Base-by-base conservation (phyloP, 1,284 basidiomycete species). In the Sparassis latifolia region DNA sequence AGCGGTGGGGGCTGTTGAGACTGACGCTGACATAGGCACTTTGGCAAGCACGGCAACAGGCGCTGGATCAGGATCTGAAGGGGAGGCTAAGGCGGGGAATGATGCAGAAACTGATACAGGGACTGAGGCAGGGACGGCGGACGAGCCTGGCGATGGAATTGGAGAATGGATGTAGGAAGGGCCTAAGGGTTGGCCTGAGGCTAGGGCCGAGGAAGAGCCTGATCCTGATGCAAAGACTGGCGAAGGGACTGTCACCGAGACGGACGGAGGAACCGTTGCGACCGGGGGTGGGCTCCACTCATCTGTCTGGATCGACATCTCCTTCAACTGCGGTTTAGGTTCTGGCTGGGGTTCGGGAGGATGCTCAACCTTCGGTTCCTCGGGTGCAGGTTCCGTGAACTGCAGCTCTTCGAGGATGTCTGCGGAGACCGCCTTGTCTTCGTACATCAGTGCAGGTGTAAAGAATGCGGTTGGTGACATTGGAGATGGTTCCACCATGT, bases 251-350 rank as follows among this genome's bases (percentile, higher is more conserved):
- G 69, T 48, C 9, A 48, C 55, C 9, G 68, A 54, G 1, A 62
- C 57, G 0, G 64, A 33, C 12, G 58, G 55, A 20, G 58, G 52
- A 45, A 50, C 33, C 5, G 76, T 39, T 12, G 69, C 59, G 20
- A 71, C 68, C 1, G 70, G 64, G 10, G 70, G 65, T 20, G 79
- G 76, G n/a, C 64, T 68, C 77, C 81, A 84, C 44, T 76, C 75
- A 52, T 92, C 89, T 2, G 89, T 92, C 68, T 92, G 89, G 32
- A 83, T 80, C 1, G 82, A 85, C 52, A 81, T 85, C 56, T 91
- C 88, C 61, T 74, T 81, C 33, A 79, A 66, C 55, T 85, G 81
- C 0, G 80, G 77, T 62, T 82, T 84, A 4, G 77, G 60, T 45
- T 61, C 62, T 10, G 61, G 55, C 6, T 48, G 49, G 4, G 57